Evolutionary conservation across 257 asterid species (phyloP).

Genomic region (Striga asiatica): DNA sequence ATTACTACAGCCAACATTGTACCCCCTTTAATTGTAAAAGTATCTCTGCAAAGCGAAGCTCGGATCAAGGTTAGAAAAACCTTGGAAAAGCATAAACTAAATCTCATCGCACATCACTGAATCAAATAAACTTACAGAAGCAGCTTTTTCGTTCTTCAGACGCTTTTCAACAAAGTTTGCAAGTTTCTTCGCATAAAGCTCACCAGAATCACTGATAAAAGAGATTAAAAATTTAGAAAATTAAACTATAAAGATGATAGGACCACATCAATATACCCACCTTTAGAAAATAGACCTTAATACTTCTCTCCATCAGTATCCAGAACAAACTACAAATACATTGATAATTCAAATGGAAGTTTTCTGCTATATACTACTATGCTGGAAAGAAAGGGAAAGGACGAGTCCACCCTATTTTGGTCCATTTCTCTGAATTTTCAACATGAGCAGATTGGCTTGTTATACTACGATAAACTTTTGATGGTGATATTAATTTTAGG

Average conservation of each 20-base stretch:
- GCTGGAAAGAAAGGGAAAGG: slow-evolving; percentile 3
- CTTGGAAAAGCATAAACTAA: background rate
- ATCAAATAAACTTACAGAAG: slow-evolving; percentile 63
- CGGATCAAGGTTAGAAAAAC: slow-evolving; percentile 6
- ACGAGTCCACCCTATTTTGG: background rate
- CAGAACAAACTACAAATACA: background rate
- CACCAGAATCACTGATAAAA: slow-evolving; percentile 74
- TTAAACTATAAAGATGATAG: slow-evolving; percentile 2
- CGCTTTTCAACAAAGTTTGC: slow-evolving; percentile 91
- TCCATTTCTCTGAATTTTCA: background rate
- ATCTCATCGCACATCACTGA: background rate
- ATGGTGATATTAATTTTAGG: background rate
- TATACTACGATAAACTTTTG: background rate
- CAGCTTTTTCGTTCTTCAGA: slow-evolving; percentile 90
- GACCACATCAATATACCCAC: background rate
- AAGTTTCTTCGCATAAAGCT: slow-evolving; percentile 81
- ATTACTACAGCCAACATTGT: background rate
- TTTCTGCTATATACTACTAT: background rate
- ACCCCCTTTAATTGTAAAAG: background rate
- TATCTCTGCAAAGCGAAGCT: slow-evolving; percentile 2
- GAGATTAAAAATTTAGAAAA: background rate
- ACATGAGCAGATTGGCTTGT: slow-evolving; percentile 2
- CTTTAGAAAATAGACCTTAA: background rate
- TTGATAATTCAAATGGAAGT: background rate
- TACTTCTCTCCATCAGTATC: background rate